phyloP scores from a whole-genome alignment of 441 rosid species.

The Metrosideros polymorpha region DNA sequence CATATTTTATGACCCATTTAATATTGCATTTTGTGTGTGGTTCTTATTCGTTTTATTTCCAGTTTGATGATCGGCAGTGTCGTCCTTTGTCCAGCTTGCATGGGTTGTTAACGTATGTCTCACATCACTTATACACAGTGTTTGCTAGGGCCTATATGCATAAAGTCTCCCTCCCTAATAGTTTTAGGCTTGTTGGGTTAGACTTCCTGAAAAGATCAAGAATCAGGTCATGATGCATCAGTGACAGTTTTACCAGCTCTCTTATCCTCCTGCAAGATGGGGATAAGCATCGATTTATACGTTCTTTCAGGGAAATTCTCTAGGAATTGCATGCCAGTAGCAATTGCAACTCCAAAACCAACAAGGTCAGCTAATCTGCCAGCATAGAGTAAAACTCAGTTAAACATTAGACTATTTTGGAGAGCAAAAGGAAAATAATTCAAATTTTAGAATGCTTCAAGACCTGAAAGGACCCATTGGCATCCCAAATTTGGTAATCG shows the following conservation, averaged over 20 bases:
- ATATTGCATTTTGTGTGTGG: background rate
- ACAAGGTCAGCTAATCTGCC: background rate
- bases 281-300: background rate
- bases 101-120: background rate
- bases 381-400: background rate
- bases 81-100: background rate
- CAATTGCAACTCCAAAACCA: background rate
- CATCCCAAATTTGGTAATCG: slow-evolving; percentile 15
- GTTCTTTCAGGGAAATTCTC: background rate
- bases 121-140: background rate
- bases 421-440: background rate
- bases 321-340: background rate
- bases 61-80: background rate
- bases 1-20: background rate
- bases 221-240: background rate
- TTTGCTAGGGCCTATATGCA: background rate
- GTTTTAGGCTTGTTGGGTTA: background rate
- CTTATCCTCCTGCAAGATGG: background rate
- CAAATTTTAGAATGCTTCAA: background rate
- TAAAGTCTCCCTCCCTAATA: background rate
- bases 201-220: background rate
- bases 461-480: slow-evolving; percentile 23
- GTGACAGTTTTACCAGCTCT: background rate
- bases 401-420: background rate
- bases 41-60: background rate